Conservation (phyloP, 2,329 filamentous ascomycete genomes). For the Colletotrichum trifolii region DNA sequence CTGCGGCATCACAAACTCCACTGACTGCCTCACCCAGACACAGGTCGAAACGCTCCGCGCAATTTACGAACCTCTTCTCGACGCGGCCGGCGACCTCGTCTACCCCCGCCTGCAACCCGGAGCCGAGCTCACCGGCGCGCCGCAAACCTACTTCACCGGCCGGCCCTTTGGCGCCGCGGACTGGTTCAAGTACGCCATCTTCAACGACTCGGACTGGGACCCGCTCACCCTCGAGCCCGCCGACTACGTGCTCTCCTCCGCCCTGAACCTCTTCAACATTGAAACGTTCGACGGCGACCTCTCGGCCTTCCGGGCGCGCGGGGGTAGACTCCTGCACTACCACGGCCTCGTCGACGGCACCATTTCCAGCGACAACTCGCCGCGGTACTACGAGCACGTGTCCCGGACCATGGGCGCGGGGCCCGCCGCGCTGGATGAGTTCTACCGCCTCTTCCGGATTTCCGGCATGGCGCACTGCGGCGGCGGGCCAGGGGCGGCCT, state of each 20-base stretch:
- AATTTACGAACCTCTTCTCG: conserved; percentile 45
- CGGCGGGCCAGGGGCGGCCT: conserved; percentile 54
- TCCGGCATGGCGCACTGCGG: conserved; percentile 63
- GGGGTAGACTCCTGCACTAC: conserved; percentile 58
- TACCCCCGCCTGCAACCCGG: conserved; percentile 60
- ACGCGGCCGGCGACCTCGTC: conserved; percentile 48
- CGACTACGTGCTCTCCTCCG: conserved; percentile 49
- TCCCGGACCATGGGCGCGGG: conserved; percentile 52
- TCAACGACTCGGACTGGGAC: conserved; percentile 51
- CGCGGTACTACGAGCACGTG: conserved; percentile 61
- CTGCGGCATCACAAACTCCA: conserved; percentile 42
- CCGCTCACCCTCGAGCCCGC: conserved; percentile 44
- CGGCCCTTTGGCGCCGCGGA: conserved; percentile 39
- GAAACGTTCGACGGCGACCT: conserved; percentile 54
- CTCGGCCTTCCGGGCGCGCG: conserved; percentile 49
- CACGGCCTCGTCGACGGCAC: conserved; percentile 56
- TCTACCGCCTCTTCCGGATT: conserved; percentile 63
- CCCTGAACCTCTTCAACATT: conserved; percentile 48
- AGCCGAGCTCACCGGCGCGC: conserved; percentile 57
- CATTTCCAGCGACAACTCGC: conserved; percentile 56
- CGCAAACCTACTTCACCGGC: conserved; percentile 51
- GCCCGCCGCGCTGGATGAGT: conserved; percentile 49
- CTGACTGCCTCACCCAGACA: conserved; percentile 6
- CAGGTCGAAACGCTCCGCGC: conserved; percentile 51
- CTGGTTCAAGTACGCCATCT: conserved; percentile 54